phyloP scores from a whole-genome alignment of 169 alveolate genomes.

The Plasmodium coatneyi region DNA sequence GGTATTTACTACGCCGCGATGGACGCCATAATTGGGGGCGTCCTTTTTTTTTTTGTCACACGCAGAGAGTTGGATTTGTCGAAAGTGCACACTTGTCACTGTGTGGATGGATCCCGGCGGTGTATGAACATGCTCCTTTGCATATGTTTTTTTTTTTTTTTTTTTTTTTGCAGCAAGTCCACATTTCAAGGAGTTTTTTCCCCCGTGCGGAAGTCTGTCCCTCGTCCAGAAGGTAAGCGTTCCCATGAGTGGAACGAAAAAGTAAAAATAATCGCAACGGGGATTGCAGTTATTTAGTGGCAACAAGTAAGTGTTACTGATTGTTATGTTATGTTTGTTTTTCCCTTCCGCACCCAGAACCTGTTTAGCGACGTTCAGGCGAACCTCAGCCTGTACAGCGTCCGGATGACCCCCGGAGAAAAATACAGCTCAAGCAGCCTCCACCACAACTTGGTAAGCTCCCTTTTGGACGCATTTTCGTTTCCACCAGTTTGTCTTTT shows the following conservation, averaged over 20 bases:
- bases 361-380: neutral
- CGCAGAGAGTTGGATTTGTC: neutral
- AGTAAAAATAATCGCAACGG: neutral
- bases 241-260: neutral
- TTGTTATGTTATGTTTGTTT: neutral
- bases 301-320: neutral
- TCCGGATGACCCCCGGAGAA: slow-evolving; percentile 4
- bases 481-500: neutral
- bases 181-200: neutral
- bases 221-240: neutral
- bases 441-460: slow-evolving; percentile 21
- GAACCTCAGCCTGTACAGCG: slow-evolving; percentile 10
- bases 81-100: neutral
- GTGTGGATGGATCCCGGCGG: neutral
- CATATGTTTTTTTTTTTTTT: neutral
- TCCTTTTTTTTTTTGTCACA: neutral
- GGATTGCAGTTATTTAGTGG: neutral
- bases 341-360: slow-evolving; percentile 1
- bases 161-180: neutral
- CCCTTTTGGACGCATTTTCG: neutral
- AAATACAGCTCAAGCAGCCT: neutral
- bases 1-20: neutral
- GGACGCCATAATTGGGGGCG: neutral
- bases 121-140: neutral
- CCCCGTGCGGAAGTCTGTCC: neutral